Evolutionary conservation across 2,329 filamentous ascomycete genomes (phyloP).

Genomic region (Aspergillus aculeatus): DNA sequence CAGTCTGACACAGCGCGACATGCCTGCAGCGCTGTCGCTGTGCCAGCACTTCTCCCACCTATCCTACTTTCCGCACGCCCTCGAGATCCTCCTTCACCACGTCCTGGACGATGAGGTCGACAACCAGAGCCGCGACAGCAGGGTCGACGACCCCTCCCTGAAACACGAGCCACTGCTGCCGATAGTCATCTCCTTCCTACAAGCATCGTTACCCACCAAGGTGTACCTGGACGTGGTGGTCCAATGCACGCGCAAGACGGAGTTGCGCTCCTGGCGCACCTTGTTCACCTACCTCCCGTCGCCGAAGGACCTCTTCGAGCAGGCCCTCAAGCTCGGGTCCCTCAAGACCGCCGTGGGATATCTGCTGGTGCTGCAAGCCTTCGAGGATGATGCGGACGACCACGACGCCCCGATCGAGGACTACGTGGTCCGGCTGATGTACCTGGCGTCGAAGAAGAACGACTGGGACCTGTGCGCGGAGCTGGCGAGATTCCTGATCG

Average conservation of each 20-base stretch:
- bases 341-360: slow-evolving; percentile 96
- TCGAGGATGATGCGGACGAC: slow-evolving; percentile 53
- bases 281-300: slow-evolving; percentile 89
- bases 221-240: slow-evolving; percentile 92
- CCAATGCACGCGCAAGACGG: slow-evolving; percentile 95
- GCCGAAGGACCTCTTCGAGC: slow-evolving; percentile 88
- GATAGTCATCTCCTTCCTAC: slow-evolving; percentile 61
- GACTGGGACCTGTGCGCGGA: slow-evolving; percentile 98
- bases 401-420: slow-evolving; percentile 55
- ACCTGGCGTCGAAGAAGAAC: slow-evolving; percentile 74
- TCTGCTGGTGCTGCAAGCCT: slow-evolving; percentile 87
- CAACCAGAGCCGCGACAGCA: slow-evolving; percentile 40
- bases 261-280: slow-evolving; percentile 91
- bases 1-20: slow-evolving; percentile 72
- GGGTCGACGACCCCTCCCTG: slow-evolving; percentile 24
- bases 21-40: slow-evolving; percentile 75
- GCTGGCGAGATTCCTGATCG: slow-evolving; percentile 88
- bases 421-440: slow-evolving; percentile 72
- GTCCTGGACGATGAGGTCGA: slow-evolving; percentile 95
- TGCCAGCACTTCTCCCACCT: slow-evolving; percentile 83
- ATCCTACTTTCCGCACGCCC: slow-evolving; percentile 87
- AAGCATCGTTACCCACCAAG: slow-evolving; percentile 65
- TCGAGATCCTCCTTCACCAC: slow-evolving; percentile 88
- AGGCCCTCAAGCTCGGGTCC: slow-evolving; percentile 78
- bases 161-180: slow-evolving; percentile 42